Percentiles rank a stretch among this genome's conserved stretches.
Conservation (phyloP, 345 rosid species). For the Microcos paniculata region DNA sequence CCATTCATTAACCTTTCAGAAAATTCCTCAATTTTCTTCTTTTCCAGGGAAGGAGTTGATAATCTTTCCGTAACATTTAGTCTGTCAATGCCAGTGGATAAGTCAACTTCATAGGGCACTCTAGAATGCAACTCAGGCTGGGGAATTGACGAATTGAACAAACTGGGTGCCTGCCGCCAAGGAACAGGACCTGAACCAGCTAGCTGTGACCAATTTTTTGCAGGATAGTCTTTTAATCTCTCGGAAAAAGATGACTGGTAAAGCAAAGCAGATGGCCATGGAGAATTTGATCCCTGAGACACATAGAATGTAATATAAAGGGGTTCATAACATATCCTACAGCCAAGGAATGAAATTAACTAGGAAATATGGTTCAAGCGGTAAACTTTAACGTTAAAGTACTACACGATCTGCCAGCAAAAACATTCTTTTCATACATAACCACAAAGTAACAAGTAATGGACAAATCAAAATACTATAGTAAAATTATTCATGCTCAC, state of each 20-base stretch:
- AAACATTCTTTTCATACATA: background rate
- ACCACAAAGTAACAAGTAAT: background rate
- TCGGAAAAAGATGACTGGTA: constrained; percentile 49
- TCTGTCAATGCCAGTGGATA: constrained; percentile 47
- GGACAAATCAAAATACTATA: background rate
- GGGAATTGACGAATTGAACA: constrained; percentile 56
- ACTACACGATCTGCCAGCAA: background rate
- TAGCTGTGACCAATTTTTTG: constrained; percentile 63
- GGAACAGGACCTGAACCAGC: constrained; percentile 75
- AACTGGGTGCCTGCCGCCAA: constrained; percentile 70
- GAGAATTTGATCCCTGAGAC: constrained; percentile 57
- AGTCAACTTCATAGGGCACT: constrained; percentile 46
- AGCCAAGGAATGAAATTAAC: background rate
- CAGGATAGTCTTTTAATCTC: constrained; percentile 50
- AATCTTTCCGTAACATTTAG: constrained; percentile 36
- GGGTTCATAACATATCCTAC: background rate
- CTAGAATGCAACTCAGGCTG: constrained; percentile 57
- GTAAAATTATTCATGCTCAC: constrained; percentile 45
- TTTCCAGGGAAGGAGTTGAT: constrained; percentile 47
- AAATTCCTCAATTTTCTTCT: constrained; percentile 52
- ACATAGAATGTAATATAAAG: constrained; percentile 8
- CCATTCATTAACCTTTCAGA: constrained; percentile 64
- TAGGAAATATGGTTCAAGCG: background rate
- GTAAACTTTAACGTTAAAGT: background rate
- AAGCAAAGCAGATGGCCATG: constrained; percentile 47